A percentile compares a stretch with the other conserved stretches of the same genome.
Evolutionary conservation across 176 grass and related monocot genomes (phyloP).

Genomic region (Thinopyrum elongatum): DNA sequence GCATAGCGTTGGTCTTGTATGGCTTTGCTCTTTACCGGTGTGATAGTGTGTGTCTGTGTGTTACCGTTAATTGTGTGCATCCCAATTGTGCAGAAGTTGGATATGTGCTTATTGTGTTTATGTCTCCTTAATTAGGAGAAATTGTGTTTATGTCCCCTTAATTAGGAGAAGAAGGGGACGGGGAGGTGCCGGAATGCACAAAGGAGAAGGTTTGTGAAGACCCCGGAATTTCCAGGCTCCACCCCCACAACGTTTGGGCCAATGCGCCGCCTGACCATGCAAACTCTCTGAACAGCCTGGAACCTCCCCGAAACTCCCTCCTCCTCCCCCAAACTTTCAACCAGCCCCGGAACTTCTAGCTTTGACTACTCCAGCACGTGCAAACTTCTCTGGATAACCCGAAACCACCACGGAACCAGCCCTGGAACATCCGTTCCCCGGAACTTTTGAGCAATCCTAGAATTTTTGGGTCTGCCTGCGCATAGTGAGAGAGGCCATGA

Average conservation of each 20-base stretch:
- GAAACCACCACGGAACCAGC: neutral
- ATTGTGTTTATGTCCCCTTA: too few species aligned
- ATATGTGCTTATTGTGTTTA: too few species aligned
- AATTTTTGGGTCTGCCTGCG: neutral
- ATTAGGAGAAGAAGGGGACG: neutral
- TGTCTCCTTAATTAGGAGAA: too few species aligned
- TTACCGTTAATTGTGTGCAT: too few species aligned
- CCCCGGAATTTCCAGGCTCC: neutral
- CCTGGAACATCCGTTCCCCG: neutral
- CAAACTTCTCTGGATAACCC: neutral
- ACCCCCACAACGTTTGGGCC: neutral
- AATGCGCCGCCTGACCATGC: neutral
- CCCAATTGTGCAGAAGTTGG: too few species aligned
- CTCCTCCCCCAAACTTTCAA: neutral
- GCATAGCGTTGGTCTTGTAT: too few species aligned
- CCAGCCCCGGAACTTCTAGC: neutral
- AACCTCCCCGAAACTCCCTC: too few species aligned
- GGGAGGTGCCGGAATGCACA: neutral
- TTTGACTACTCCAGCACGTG: neutral
- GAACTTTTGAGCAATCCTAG: neutral
- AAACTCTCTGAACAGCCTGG: too few species aligned
- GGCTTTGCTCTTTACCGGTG: too few species aligned
- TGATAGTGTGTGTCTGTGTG: too few species aligned
- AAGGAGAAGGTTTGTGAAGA: neutral
- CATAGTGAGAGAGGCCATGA: neutral